Conservation (phyloP, 129 eudicot genomes). For the Helichrysum umbraculigerum region DNA sequence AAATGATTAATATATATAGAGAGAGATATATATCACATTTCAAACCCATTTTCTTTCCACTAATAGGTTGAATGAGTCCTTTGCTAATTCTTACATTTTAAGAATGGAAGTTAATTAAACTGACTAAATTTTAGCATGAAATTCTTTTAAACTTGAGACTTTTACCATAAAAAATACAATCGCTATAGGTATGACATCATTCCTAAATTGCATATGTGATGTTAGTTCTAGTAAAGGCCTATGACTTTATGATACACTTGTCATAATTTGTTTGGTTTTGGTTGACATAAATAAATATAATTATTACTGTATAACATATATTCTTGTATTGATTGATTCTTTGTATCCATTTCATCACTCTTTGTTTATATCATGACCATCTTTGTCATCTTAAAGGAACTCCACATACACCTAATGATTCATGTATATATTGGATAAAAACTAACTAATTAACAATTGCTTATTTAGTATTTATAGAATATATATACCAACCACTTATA, state of each 20-base stretch:
- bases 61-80: constrained; percentile 28
- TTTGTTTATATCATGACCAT: too few relatives aligned
- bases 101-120: background rate
- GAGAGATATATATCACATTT: constrained; percentile 25
- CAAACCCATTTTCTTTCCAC: constrained; percentile 40
- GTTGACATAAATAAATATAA: constrained; percentile 15
- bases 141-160: background rate
- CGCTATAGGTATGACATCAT: background rate
- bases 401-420: background rate
- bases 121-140: background rate
- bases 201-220: background rate
- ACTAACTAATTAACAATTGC: background rate
- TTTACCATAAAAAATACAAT: background rate
- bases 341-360: constrained; percentile 14
- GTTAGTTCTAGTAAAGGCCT: constrained; percentile 16
- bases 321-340: too few relatives aligned
- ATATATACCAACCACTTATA: background rate
- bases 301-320: too few relatives aligned
- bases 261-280: constrained; percentile 28
- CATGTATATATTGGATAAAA: background rate
- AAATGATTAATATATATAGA: constrained; percentile 38
- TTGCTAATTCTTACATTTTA: background rate
- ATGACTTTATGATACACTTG: constrained; percentile 18
- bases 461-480: background rate
- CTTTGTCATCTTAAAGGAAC: background rate